Evolutionary conservation across 1,139 yeast genomes (phyloP), one percentile per base, ranked within the genome.

Genomic region (Protomyces inouyei): DNA sequence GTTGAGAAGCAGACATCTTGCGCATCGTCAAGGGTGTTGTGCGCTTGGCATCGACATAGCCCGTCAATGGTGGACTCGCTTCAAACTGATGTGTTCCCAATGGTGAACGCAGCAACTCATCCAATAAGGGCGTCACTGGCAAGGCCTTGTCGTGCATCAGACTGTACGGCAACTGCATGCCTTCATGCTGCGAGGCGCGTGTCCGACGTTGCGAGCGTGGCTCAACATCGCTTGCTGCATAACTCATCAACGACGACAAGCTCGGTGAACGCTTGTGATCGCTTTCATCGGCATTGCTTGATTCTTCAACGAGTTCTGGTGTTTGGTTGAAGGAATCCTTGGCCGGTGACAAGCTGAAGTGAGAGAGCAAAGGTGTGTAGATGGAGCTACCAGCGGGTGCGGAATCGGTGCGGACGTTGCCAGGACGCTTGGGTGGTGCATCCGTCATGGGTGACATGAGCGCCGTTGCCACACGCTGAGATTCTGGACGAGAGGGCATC

Each of bases 241-340:
- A 43, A 10, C 48, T 43, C 23, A 43, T 23, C 14, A 43, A 10
- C 0, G 48, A 43, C 12, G 23, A n/a, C 9, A 43, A 21, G 23
- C 48, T 43, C n/a, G 48, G 48, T 18, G 48, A 43, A 6, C 48
- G 48, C 48, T 43, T 43, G 48, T 43, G 48, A 23, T 43, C 48
- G 18, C 35, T 43, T 14, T 59, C 63, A 9, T 59, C 63, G n/a
- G 63, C 35, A 52, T 55, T 59, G 52, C 57, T 52, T 18, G 54
- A n/a, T 18, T 37, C 57, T 6, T 59, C 35, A 9, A 59, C 52
- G 10, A 59, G 52, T 9, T 59, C 63, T n/a, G 63, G 63, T 21
- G 63, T 59, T 9, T 21, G 28, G 9, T 35, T 23, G 21, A 52
- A 36, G 9, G 63, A 52, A 6, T 52, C 25, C 21, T 52, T 59